Conservation (phyloP, 2,329 filamentous ascomycete species). For the Lasiodiplodia hormozganensis region DNA sequence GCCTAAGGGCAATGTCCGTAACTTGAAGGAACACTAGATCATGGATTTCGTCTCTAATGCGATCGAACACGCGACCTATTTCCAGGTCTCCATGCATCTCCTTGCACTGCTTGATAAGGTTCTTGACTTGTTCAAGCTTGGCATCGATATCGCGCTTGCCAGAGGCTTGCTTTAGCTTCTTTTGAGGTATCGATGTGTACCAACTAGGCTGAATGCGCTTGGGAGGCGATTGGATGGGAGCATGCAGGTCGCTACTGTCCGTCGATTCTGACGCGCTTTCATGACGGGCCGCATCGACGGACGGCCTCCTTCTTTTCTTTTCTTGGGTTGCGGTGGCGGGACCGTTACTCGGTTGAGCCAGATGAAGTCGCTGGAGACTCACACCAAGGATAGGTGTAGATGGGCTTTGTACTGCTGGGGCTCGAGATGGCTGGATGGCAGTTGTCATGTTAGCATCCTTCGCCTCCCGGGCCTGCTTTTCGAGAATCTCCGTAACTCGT, state of each 20-base stretch:
- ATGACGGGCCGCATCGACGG: neutral
- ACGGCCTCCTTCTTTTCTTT: neutral
- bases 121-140: neutral
- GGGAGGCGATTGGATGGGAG: neutral
- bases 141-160: neutral
- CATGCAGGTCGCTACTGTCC: neutral
- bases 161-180: neutral
- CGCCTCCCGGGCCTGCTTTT: neutral
- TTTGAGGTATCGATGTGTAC: neutral
- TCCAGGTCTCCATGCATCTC: neutral
- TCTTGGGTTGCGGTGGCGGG: neutral
- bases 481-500: neutral
- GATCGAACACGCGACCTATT: conserved; percentile 34
- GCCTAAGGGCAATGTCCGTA: conserved; percentile 41
- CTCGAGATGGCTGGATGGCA: neutral
- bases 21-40: conserved; percentile 48
- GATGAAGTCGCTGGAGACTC: neutral
- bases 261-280: neutral
- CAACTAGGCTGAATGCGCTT: neutral
- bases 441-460: too few species aligned
- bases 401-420: neutral
- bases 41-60: conserved; percentile 48
- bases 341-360: too few species aligned
- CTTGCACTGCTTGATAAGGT: conserved; percentile 6
- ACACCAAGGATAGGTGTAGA: neutral